Percentiles rank a stretch among this genome's conserved stretches.
Evolutionary conservation across 2,329 filamentous ascomycete species (phyloP).

Genomic region (Xylaria sp.): DNA sequence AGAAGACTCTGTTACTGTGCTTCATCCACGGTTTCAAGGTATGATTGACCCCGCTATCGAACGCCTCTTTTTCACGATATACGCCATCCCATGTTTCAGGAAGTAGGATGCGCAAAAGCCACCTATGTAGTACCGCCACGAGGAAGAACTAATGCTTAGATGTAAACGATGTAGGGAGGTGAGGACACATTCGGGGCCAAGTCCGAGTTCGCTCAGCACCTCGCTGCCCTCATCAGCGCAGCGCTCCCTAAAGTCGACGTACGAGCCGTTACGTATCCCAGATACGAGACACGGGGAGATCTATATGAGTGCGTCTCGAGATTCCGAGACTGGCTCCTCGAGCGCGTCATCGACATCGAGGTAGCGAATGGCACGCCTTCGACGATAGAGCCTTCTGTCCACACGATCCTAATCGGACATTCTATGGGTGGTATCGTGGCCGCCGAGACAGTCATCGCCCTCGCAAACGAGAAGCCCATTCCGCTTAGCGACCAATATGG

Average conservation of each 20-base stretch:
- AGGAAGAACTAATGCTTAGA: constrained; percentile 2
- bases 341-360: constrained; percentile 94
- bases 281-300: constrained; percentile 84
- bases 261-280: constrained; percentile 76
- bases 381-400: constrained; percentile 49
- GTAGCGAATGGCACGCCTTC: constrained; percentile 70
- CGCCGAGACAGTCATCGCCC: constrained; percentile 82
- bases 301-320: constrained; percentile 74
- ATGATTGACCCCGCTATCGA: constrained; percentile 19
- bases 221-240: constrained; percentile 70
- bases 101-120: not conserved
- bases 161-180: constrained; percentile 65
- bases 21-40: constrained; percentile 90
- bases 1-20: constrained; percentile 81
- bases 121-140: not conserved
- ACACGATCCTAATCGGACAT: constrained; percentile 48
- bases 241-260: constrained; percentile 76
- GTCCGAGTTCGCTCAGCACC: constrained; percentile 75
- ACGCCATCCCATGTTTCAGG: not conserved
- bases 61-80: not conserved
- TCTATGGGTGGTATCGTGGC: constrained; percentile 88
- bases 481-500: constrained; percentile 45
- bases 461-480: constrained; percentile 68
- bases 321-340: constrained; percentile 86
- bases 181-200: constrained; percentile 78